These are phyloP conservation scores for Salix udensis DNA, from an alignment of 345 rosid species.

Conservation along the genomic window DNA sequence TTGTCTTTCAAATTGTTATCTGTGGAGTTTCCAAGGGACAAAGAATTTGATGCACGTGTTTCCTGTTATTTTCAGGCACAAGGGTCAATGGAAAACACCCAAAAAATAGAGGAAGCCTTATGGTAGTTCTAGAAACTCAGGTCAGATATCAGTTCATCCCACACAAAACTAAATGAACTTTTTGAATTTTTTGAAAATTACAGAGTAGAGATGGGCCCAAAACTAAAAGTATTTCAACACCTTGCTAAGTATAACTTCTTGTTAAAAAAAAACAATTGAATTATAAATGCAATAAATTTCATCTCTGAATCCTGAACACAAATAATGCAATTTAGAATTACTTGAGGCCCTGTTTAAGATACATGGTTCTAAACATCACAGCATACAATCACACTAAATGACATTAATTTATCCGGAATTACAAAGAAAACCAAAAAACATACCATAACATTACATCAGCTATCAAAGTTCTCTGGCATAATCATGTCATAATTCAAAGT, in stretches of 20 bases:
- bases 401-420: not conserved
- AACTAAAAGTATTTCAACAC: not conserved
- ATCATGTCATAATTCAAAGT: too few species aligned
- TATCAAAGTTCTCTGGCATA: not conserved
- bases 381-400: not conserved
- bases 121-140: not conserved
- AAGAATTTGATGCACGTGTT: slow-evolving; percentile 35
- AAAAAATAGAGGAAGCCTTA: not conserved
- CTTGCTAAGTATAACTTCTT: not conserved
- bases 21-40: slow-evolving; percentile 34
- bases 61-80: slow-evolving; percentile 35
- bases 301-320: not conserved
- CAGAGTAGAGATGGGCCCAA: not conserved
- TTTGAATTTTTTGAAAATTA: not conserved
- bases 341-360: not conserved
- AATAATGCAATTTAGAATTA: not conserved
- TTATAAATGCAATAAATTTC: not conserved
- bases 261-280: not conserved
- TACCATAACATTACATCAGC: not conserved
- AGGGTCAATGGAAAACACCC: not conserved
- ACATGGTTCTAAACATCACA: not conserved
- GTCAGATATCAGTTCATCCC: not conserved
- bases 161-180: not conserved
- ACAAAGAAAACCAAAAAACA: not conserved
- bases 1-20: slow-evolving; percentile 56